Conservation (phyloP, 768 basidiomycete species). For the Punctularia strigosozonata region DNA sequence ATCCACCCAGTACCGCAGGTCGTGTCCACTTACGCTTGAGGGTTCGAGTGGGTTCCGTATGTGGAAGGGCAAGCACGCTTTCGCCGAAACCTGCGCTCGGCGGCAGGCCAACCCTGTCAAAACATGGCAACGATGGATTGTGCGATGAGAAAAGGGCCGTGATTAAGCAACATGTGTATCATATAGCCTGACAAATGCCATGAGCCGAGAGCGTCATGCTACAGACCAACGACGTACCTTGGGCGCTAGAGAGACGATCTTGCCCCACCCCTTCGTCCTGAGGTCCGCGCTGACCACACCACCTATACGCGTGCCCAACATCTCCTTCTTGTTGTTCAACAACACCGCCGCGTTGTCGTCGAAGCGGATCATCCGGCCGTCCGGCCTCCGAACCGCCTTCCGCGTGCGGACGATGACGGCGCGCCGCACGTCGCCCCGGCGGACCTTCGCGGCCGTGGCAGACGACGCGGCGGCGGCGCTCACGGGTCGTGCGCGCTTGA, state of each 20-base stretch:
- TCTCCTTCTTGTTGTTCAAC: constrained; percentile 90
- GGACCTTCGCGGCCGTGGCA: constrained; percentile 78
- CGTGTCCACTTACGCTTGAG: too few relatives aligned
- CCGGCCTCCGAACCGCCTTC: constrained; percentile 75
- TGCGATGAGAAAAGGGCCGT: too few relatives aligned
- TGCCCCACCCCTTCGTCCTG: constrained; percentile 87
- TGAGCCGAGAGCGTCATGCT: too few relatives aligned
- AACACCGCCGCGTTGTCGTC: constrained; percentile 96
- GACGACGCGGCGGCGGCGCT: constrained; percentile 54
- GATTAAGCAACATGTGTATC: too few relatives aligned
- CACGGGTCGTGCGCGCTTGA: constrained; percentile 82
- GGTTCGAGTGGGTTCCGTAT: too few relatives aligned
- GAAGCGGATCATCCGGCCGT: constrained; percentile 80
- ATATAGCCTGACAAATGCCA: too few relatives aligned
- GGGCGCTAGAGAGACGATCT: constrained; percentile 85
- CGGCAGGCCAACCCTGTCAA: too few relatives aligned
- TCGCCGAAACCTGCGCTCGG: too few relatives aligned
- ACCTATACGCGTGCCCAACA: constrained; percentile 90
- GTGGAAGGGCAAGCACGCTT: too few relatives aligned
- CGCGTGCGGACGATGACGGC: constrained; percentile 93
- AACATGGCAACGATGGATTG: too few relatives aligned
- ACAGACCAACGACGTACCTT: too few relatives aligned
- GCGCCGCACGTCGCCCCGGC: constrained; percentile 87
- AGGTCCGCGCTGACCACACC: constrained; percentile 90
- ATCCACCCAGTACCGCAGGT: too few relatives aligned